phyloP scores from a whole-genome alignment of 148 eudicot genomes.

The Arctostaphylos glauca region DNA sequence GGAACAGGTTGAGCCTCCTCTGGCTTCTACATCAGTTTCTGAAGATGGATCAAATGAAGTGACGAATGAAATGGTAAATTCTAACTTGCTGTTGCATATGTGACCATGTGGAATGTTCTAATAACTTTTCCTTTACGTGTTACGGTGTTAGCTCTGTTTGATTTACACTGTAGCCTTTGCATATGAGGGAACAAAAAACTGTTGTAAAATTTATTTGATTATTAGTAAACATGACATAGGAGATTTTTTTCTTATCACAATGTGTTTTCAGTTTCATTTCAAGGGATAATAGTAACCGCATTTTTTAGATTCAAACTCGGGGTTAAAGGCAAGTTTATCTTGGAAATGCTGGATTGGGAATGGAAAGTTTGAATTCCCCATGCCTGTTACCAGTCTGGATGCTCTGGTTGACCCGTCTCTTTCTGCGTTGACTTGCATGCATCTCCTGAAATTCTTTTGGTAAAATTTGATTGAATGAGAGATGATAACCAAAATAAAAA shows the following conservation, averaged over 20 bases:
- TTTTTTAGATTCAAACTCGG: neutral
- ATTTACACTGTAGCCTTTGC: neutral
- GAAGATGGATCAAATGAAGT: constrained; percentile 53
- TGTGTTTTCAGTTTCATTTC: neutral
- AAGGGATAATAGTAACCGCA: neutral
- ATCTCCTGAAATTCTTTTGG: neutral
- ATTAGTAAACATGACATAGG: neutral
- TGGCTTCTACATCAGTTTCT: constrained; percentile 47
- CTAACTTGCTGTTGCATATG: constrained; percentile 11
- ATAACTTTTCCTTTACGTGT: neutral
- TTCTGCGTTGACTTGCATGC: neutral
- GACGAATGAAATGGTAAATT: constrained; percentile 50
- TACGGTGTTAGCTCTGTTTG: neutral
- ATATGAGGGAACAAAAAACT: neutral
- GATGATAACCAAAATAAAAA: neutral
- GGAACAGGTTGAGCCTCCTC: constrained; percentile 39
- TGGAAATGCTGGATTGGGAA: constrained; percentile 2
- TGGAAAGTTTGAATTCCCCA: neutral
- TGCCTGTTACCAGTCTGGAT: neutral
- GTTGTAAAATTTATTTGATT: neutral
- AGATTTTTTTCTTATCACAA: neutral
- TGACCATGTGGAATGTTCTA: neutral
- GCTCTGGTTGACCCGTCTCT: neutral
- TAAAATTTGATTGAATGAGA: neutral
- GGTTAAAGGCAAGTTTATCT: neutral